Percentiles rank a stretch among this genome's conserved stretches.
Conservation (phyloP, 2,329 filamentous ascomycete genomes). For the Apiospora koreana region DNA sequence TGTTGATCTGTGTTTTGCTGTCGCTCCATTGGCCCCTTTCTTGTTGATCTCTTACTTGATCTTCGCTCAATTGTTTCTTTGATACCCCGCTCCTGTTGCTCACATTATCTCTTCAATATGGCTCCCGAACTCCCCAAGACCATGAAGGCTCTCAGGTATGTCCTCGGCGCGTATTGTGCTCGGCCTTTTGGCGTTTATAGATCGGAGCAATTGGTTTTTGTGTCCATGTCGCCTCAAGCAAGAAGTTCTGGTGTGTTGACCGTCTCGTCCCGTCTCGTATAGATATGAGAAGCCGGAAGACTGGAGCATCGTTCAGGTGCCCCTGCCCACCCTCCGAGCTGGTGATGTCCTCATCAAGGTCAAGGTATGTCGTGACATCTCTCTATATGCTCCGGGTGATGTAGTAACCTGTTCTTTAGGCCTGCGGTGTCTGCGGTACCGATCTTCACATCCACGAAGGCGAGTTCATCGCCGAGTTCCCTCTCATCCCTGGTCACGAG, state of each 20-base stretch:
- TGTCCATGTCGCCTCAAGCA: conserved; percentile 10
- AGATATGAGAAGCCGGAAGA: conserved; percentile 64
- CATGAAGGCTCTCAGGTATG: conserved; percentile 61
- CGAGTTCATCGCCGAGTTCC: conserved; percentile 66
- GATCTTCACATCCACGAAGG: conserved; percentile 65
- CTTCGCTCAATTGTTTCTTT: neutral
- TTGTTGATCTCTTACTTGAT: neutral
- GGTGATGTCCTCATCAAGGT: conserved; percentile 67
- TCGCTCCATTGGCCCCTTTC: neutral
- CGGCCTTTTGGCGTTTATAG: neutral
- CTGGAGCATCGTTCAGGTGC: conserved; percentile 61
- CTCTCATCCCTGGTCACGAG: conserved; percentile 68
- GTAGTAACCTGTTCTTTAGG: conserved; percentile 26
- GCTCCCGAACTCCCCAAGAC: conserved; percentile 35
- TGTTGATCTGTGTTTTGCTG: neutral
- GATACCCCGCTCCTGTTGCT: conserved; percentile 20
- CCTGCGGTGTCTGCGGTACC: conserved; percentile 38
- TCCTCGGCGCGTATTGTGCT: conserved; percentile 13
- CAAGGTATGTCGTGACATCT: conserved; percentile 45
- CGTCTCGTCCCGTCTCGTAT: conserved; percentile 14
- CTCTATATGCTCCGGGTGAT: neutral
- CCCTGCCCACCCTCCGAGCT: conserved; percentile 60
- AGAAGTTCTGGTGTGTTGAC: conserved; percentile 11
- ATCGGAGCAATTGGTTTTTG: neutral
- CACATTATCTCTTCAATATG: conserved; percentile 28